Evolutionary conservation across 768 basidiomycete genomes (phyloP).

Genomic region (Tephrocybe sp.): DNA sequence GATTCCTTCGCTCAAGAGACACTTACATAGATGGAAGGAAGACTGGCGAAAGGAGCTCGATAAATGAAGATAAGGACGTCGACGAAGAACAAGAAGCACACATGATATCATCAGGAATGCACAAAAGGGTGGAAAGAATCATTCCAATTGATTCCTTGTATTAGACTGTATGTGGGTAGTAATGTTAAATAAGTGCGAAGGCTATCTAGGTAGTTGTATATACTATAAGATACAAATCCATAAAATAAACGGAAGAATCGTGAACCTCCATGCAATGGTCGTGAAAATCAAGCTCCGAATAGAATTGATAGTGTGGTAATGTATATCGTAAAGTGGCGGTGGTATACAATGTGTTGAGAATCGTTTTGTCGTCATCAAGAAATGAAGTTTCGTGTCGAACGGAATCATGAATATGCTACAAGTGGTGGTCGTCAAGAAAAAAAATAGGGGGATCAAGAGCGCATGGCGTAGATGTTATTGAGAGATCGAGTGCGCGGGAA

Average conservation of each 20-base stretch:
- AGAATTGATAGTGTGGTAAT: not conserved
- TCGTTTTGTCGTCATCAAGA: not conserved
- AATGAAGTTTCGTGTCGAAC: not conserved
- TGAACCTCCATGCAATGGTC: not conserved
- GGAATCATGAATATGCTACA: not conserved
- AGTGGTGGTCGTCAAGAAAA: not conserved
- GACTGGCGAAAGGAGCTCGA: too few relatives aligned
- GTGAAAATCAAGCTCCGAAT: not conserved
- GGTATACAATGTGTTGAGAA: not conserved
- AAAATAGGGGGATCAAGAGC: slow-evolving; percentile 11
- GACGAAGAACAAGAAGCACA: not conserved
- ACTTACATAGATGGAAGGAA: too few relatives aligned
- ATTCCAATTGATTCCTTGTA: too few relatives aligned
- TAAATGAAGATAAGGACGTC: too few relatives aligned
- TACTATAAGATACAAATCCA: not conserved
- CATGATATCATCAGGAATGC: too few relatives aligned
- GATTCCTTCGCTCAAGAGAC: too few relatives aligned
- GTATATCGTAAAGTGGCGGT: not conserved
- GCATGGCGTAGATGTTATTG: slow-evolving; percentile 17
- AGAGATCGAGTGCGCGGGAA: slow-evolving; percentile 21
- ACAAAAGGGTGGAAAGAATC: too few relatives aligned
- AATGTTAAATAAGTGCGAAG: not conserved
- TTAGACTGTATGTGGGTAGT: not conserved
- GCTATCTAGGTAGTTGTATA: not conserved
- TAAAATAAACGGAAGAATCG: not conserved